Evolutionary conservation across 345 rosid genomes (phyloP).

Genomic region (Salix exigua): DNA sequence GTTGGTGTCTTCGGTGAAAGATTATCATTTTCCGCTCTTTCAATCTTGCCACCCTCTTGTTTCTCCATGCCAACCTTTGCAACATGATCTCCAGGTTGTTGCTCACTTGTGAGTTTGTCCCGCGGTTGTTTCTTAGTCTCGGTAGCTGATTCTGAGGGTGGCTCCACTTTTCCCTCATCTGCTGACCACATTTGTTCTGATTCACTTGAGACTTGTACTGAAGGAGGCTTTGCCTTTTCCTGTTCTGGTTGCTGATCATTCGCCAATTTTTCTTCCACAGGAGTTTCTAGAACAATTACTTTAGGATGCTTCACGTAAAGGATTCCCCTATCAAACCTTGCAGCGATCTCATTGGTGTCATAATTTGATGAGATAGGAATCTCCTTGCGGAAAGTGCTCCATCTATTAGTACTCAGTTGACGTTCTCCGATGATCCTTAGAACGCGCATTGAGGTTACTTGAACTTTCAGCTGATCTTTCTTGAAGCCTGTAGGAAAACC

Average conservation of each 20-base stretch:
- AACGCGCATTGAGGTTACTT: conserved; percentile 16
- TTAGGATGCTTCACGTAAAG: conserved; percentile 39
- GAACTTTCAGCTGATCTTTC: conserved; percentile 49
- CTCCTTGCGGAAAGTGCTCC: conserved; percentile 33
- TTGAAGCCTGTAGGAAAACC: conserved; percentile 26
- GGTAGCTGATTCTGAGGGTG: not conserved
- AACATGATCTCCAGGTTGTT: not conserved
- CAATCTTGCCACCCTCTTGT: not conserved
- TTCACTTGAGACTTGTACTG: not conserved
- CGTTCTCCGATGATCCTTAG: conserved; percentile 46
- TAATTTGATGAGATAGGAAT: conserved; percentile 26
- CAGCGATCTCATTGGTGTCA: conserved; percentile 22
- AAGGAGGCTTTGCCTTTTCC: not conserved
- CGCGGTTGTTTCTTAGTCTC: not conserved
- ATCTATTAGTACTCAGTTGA: conserved; percentile 11
- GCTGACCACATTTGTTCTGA: not conserved
- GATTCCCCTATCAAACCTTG: conserved; percentile 27
- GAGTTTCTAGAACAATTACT: conserved; percentile 4
- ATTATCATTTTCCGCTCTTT: not conserved
- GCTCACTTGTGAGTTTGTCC: too few relatives aligned
- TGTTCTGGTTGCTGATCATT: not conserved
- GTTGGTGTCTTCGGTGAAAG: not conserved
- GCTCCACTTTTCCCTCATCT: not conserved
- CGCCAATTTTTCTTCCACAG: not conserved
- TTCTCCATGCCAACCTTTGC: not conserved